Base-by-base conservation (phyloP, 371 early-diverging fungal genomes). In the Rhizopus sp. region DNA sequence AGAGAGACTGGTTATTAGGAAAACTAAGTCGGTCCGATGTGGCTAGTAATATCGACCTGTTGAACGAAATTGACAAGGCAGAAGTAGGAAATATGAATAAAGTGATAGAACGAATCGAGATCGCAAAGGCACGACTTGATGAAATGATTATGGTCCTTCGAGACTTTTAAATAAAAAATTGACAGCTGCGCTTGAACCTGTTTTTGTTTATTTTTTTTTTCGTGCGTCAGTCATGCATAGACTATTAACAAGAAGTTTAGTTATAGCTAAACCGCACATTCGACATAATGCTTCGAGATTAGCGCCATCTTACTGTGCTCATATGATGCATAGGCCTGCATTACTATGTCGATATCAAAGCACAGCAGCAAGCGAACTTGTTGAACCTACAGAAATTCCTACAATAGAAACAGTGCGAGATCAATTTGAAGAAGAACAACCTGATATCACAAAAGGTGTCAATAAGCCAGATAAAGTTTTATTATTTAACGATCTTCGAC, bases 11-110 rank as follows among this genome's bases (percentile, higher is more conserved):
- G 15, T 75, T 96, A 46, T 49, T 93, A 39, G 87, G 88, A 23
- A 94, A 96, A 68, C 63, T 84, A 38, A 78, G 85, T 45, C 85
- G 94, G 23, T 67, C 80, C 33, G 94, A 94, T 62, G 88, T 93
- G 13, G 67, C 74, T 48, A 75, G 64, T 10, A 86, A 88, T 56
- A 75, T 71, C 44, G 72, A 68, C 8, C 60, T 88, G 35, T 70
- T 91, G 30, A 75, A 78, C 29, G 83, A 69, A 32, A 63, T 60
- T 3, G 92, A 94, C 39, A 76, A 75, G 45, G 66, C 62, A 31
- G 82, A 84, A 53, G 53, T 88, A 31, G 70, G 62, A 0, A 62
- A 70, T 12, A 73, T 89, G 66, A 67, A 83, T 5, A 63, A 62
- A 0, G 70, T 81, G 4, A 54, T 87, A 23, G 74, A 80, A 31